A percentile compares a stretch with the other conserved stretches of the same genome.
phyloP scores from a whole-genome alignment of 163 green algal genomes.

The Scenedesmus sp. region DNA sequence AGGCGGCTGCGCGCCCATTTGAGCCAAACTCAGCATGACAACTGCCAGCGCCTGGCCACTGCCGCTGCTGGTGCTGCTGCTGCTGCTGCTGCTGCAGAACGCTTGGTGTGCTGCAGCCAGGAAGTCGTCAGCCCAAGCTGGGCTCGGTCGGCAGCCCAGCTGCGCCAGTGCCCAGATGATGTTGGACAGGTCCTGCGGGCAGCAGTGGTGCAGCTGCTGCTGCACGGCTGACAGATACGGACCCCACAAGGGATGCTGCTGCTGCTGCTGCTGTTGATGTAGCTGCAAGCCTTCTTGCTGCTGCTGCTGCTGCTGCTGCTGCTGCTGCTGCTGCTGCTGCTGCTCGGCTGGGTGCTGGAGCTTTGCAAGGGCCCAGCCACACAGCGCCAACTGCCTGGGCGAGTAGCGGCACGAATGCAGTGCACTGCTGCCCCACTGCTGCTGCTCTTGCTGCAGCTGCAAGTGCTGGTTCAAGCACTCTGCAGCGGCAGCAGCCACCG shows the following conservation, averaged over 20 bases:
- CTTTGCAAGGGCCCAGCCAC: constrained; percentile 33
- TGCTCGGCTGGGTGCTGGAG: constrained; percentile 5
- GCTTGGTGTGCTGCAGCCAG: constrained; percentile 19
- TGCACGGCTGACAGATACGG: neutral
- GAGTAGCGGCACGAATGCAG: neutral
- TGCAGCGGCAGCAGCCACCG: neutral
- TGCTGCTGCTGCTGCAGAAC: constrained; percentile 36
- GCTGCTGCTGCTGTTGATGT: neutral
- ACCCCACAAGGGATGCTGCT: neutral
- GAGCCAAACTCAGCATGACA: constrained; percentile 25
- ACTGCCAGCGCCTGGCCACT: constrained; percentile 25
- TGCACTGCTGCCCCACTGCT: neutral
- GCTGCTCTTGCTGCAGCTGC: constrained; percentile 12
- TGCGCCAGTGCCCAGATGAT: constrained; percentile 57
- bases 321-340: no score
- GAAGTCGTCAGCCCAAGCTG: constrained; percentile 23
- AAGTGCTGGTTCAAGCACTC: constrained; percentile 21
- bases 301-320: neutral
- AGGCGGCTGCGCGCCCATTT: neutral
- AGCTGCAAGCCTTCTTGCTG: neutral
- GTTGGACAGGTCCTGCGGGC: constrained; percentile 54
- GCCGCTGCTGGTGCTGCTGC: constrained; percentile 16
- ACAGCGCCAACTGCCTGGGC: constrained; percentile 31
- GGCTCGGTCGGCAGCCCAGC: constrained; percentile 23
- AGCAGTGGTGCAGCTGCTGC: neutral